A percentile compares a stretch with the other conserved stretches of the same genome.
phyloP scores from a whole-genome alignment of 2,329 filamentous ascomycete species.

The Apiospora malaysiana region DNA sequence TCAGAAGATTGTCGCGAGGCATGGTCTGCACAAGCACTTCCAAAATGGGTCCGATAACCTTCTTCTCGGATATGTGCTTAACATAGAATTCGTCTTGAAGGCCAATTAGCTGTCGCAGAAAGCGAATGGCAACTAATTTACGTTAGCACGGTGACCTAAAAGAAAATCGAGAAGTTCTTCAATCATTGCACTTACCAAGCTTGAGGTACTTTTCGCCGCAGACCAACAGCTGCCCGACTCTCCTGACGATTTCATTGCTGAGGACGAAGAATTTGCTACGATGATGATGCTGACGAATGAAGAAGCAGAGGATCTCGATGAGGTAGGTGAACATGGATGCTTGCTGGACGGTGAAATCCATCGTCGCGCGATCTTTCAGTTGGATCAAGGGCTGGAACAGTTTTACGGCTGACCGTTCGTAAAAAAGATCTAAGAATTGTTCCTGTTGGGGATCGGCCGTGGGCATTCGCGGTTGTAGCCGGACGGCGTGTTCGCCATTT shows the following conservation, averaged over 20 bases:
- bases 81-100: constrained; percentile 93
- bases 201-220: constrained; percentile 92
- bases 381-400: constrained; percentile 88
- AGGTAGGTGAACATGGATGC: constrained; percentile 91
- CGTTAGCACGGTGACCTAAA: background rate
- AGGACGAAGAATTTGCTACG: constrained; percentile 89
- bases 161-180: no score
- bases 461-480: constrained; percentile 57
- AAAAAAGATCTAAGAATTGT: constrained; percentile 85
- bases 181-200: constrained; percentile 66
- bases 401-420: constrained; percentile 82
- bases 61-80: constrained; percentile 80
- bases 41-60: constrained; percentile 82
- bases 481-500: constrained; percentile 71
- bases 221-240: constrained; percentile 81
- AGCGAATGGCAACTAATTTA: constrained; percentile 79
- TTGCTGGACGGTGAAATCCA: constrained; percentile 79
- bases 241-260: constrained; percentile 75
- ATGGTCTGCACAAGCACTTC: constrained; percentile 84
- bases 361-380: constrained; percentile 71
- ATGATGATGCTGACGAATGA: constrained; percentile 85
- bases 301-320: constrained; percentile 92
- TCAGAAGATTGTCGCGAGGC: constrained; percentile 90
- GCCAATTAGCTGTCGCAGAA: constrained; percentile 85
- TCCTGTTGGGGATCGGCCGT: constrained; percentile 76